phyloP scores from a whole-genome alignment of 1,284 basidiomycete genomes.

The Cutaneotrichosporon sp. region DNA sequence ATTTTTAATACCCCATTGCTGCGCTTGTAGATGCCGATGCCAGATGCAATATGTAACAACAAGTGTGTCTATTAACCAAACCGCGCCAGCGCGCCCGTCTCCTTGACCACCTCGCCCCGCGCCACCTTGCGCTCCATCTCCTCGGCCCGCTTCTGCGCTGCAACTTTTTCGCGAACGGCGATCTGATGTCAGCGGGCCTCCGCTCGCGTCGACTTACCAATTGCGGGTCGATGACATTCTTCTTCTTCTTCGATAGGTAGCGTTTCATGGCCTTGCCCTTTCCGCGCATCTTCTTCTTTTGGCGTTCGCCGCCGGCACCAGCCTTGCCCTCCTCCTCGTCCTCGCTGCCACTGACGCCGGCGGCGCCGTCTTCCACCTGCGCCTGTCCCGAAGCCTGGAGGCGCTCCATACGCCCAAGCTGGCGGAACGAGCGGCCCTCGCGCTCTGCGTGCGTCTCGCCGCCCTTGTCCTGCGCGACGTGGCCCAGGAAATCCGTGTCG shows the following conservation, averaged over 20 bases:
- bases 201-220: constrained; percentile 56
- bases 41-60: constrained; percentile 5
- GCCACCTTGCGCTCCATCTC: constrained; percentile 25
- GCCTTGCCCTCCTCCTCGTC: constrained; percentile 36
- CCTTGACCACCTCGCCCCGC: constrained; percentile 30
- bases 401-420: constrained; percentile 67
- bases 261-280: constrained; percentile 78
- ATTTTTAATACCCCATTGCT: no score
- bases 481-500: constrained; percentile 77
- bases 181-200: constrained; percentile 19
- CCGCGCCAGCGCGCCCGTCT: constrained; percentile 34
- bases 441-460: constrained; percentile 55
- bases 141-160: constrained; percentile 28
- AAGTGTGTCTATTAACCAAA: constrained; percentile 25
- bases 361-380: constrained; percentile 54
- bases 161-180: constrained; percentile 33
- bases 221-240: constrained; percentile 85
- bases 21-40: neutral
- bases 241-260: constrained; percentile 72
- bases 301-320: constrained; percentile 57
- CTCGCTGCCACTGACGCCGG: constrained; percentile 46
- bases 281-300: constrained; percentile 70
- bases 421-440: constrained; percentile 58
- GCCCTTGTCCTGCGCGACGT: constrained; percentile 59
- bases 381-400: constrained; percentile 65